Conservation (phyloP, 2,329 filamentous ascomycete genomes). For the Pseudogymnoascus sp. region DNA sequence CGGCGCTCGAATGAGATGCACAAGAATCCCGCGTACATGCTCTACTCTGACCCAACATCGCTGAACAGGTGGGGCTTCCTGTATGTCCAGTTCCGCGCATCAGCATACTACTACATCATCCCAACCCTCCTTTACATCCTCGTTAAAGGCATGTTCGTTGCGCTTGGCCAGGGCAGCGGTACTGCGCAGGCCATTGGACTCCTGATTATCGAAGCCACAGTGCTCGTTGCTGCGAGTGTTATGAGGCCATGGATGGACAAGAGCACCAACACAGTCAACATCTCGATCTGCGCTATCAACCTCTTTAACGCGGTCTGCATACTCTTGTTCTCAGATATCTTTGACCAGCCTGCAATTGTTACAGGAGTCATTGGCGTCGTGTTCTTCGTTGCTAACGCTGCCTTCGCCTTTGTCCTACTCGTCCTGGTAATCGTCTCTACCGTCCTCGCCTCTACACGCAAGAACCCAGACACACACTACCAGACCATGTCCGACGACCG, state of each 20-base stretch:
- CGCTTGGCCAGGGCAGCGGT: constrained; percentile 63
- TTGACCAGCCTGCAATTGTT: constrained; percentile 74
- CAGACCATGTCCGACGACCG: constrained; percentile 95
- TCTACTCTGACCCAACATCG: constrained; percentile 89
- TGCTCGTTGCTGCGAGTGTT: constrained; percentile 69
- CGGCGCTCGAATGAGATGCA: constrained; percentile 84
- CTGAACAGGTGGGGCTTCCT: constrained; percentile 98
- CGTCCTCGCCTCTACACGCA: constrained; percentile 72
- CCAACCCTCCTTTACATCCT: constrained; percentile 70
- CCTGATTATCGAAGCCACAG: constrained; percentile 71
- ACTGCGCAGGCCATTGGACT: constrained; percentile 74
- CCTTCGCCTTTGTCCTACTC: constrained; percentile 73
- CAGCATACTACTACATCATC: constrained; percentile 90
- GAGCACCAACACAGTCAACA: constrained; percentile 95
- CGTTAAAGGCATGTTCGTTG: constrained; percentile 86
- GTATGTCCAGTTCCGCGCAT: constrained; percentile 93
- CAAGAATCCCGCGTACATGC: constrained; percentile 92
- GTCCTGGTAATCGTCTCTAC: constrained; percentile 74
- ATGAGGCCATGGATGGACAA: constrained; percentile 99
- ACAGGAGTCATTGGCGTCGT: constrained; percentile 83
- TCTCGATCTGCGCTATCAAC: constrained; percentile 81
- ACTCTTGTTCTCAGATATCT: constrained; percentile 79
- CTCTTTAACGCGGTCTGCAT: constrained; percentile 87
- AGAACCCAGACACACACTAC: constrained; percentile 91
- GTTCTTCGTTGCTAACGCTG: constrained; percentile 81